Conservation (phyloP, 768 basidiomycete species). For the Boletus reticulatus region DNA sequence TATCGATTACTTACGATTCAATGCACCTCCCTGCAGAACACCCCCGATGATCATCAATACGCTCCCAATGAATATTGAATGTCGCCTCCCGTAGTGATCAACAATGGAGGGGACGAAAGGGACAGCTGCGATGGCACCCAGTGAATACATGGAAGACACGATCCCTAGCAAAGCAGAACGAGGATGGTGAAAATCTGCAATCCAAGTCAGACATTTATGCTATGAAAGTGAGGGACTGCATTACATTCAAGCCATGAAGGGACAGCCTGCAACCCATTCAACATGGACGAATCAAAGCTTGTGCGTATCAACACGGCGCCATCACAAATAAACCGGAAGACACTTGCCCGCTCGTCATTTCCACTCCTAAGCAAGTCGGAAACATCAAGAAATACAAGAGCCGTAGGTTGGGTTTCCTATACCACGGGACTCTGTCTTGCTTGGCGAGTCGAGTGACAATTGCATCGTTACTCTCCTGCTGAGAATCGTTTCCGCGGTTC, state of each 20-base stretch:
- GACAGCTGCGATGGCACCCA: slow-evolving; percentile 55
- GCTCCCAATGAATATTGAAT: slow-evolving; percentile 14
- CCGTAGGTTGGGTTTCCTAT: slow-evolving; percentile 56
- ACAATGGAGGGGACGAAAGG: slow-evolving; percentile 33
- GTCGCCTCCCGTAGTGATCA: slow-evolving; percentile 15
- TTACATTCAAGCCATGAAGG: slow-evolving; percentile 54
- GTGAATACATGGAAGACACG: slow-evolving; percentile 50
- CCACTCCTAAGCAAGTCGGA: slow-evolving; percentile 32
- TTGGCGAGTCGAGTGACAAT: slow-evolving; percentile 12
- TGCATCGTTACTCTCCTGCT: not conserved
- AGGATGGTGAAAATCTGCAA: not conserved
- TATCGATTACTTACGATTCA: slow-evolving; percentile 4
- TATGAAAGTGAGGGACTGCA: slow-evolving; percentile 2
- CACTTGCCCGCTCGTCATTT: slow-evolving; percentile 10
- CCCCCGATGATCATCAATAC: slow-evolving; percentile 8
- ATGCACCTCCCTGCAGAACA: slow-evolving; percentile 16
- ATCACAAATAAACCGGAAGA: not conserved
- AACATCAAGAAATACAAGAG: slow-evolving; percentile 53
- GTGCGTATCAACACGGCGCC: not conserved
- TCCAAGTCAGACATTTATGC: not conserved
- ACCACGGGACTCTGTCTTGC: slow-evolving; percentile 57
- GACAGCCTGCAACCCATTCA: slow-evolving; percentile 62
- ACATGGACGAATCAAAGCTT: slow-evolving; percentile 47
- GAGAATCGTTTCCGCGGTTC: too few relatives aligned
- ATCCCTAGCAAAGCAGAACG: not conserved